A percentile compares a stretch with the other conserved stretches of the same genome.
Evolutionary conservation across 495 filamentous ascomycete species (phyloP).

Genomic region (Umbilicaria muhlenbergii): DNA sequence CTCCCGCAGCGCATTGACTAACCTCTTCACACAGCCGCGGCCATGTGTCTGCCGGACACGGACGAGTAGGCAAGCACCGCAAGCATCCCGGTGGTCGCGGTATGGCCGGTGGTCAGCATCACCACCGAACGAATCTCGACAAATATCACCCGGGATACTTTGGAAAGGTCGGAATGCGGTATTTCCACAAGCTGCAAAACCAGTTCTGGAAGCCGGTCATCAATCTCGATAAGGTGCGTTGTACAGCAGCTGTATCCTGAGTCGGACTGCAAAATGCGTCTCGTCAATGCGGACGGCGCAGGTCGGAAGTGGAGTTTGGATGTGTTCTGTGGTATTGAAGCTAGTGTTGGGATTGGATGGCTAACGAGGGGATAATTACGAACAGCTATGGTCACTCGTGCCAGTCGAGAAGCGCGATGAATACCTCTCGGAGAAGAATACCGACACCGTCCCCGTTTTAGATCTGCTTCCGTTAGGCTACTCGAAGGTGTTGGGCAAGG

Average conservation of each 20-base stretch:
- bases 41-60: conserved; percentile 86
- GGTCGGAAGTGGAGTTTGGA: neutral
- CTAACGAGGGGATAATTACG: too few relatives aligned
- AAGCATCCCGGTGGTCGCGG: conserved; percentile 90
- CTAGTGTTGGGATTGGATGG: neutral
- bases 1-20: conserved; percentile 12
- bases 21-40: conserved; percentile 47
- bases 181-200: conserved; percentile 80
- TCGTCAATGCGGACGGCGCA: too few relatives aligned
- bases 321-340: neutral
- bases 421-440: conserved; percentile 56
- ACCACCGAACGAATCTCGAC: conserved; percentile 88
- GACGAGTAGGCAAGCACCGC: conserved; percentile 84
- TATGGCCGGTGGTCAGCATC: conserved; percentile 94
- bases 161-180: conserved; percentile 94
- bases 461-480: conserved; percentile 85
- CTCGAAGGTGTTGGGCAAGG: conserved; percentile 89
- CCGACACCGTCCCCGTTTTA: conserved; percentile 77
- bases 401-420: conserved; percentile 69
- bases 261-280: too few relatives aligned
- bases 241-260: neutral
- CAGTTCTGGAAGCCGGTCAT: conserved; percentile 86
- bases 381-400: conserved; percentile 68
- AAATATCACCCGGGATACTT: conserved; percentile 96
- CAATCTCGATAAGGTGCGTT: conserved; percentile 76